Percentiles rank a stretch among this genome's conserved stretches.
Conservation (phyloP, 2,329 filamentous ascomycete genomes). For the Fusarium illudens region DNA sequence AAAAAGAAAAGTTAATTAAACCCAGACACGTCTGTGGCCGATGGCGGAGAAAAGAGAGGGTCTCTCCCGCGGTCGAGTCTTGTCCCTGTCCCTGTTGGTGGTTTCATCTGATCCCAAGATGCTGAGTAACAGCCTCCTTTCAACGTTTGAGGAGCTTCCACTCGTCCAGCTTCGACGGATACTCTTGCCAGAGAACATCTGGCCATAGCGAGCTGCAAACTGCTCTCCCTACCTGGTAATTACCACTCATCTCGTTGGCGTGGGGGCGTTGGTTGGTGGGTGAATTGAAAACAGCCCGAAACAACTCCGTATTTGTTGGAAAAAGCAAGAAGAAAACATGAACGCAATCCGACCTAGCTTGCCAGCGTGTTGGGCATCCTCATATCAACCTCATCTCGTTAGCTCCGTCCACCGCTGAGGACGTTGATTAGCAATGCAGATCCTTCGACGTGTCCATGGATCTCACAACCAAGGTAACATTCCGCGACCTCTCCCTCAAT, state of each 20-base stretch:
- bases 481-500: constrained; percentile 25
- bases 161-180: constrained; percentile 5
- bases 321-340: constrained; percentile 24
- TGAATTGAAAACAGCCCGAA: background rate
- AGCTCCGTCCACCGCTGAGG: constrained; percentile 11
- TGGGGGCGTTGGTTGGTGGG: constrained; percentile 5
- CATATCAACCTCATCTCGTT: constrained; percentile 19
- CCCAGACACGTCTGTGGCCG: background rate
- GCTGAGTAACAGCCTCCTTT: constrained; percentile 4
- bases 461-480: constrained; percentile 32
- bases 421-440: constrained; percentile 16
- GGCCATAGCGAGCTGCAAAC: constrained; percentile 14
- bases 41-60: constrained; percentile 15
- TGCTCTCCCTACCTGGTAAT: background rate
- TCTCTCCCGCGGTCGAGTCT: background rate
- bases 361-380: background rate
- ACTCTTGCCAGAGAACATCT: constrained; percentile 13
- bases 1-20: constrained; percentile 26
- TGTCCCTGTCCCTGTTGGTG: constrained; percentile 12
- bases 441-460: constrained; percentile 31
- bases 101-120: constrained; percentile 33
- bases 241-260: constrained; percentile 18
- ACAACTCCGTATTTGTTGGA: constrained; percentile 13
- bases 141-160: background rate
- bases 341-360: background rate